phyloP scores from a whole-genome alignment of 139 green algal genomes.

The Desmodesmus armatus region DNA sequence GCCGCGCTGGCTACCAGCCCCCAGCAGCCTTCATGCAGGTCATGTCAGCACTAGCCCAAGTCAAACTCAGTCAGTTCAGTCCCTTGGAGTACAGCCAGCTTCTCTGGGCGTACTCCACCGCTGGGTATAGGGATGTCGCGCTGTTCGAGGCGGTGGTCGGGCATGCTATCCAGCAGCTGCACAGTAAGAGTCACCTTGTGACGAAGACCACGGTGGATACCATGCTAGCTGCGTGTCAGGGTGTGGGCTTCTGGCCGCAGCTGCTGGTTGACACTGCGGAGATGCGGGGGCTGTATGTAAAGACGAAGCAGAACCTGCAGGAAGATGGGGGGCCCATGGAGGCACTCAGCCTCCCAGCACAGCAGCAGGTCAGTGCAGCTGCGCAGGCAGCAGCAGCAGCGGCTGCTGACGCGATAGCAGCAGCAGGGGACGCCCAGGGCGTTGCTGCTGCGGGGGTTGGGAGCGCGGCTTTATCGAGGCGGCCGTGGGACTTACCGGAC shows the following conservation, averaged over 20 bases:
- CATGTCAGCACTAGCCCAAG: not conserved
- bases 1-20: constrained; percentile 17
- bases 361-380: not conserved
- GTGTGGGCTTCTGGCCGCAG: constrained; percentile 48
- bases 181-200: not conserved
- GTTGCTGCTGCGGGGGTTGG: no score
- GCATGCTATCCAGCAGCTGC: not conserved
- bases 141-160: constrained; percentile 38
- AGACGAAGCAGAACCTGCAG: no score
- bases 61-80: constrained; percentile 40
- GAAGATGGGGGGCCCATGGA: not conserved
- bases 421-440: not conserved
- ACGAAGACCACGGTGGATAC: constrained; percentile 43
- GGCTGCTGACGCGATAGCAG: no score
- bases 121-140: constrained; percentile 38
- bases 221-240: constrained; percentile 8
- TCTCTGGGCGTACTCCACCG: constrained; percentile 40
- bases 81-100: constrained; percentile 35
- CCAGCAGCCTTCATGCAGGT: constrained; percentile 34
- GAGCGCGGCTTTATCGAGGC: no score
- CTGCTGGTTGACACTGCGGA: constrained; percentile 37
- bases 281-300: constrained; percentile 30
- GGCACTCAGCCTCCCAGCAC: not conserved
- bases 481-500: no score
- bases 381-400: not conserved